A percentile compares a stretch with the other conserved stretches of the same genome.
These are phyloP conservation scores for Zymoseptoria ardabiliae DNA, from an alignment of 2,329 filamentous ascomycete species.

Conservation along the genomic window DNA sequence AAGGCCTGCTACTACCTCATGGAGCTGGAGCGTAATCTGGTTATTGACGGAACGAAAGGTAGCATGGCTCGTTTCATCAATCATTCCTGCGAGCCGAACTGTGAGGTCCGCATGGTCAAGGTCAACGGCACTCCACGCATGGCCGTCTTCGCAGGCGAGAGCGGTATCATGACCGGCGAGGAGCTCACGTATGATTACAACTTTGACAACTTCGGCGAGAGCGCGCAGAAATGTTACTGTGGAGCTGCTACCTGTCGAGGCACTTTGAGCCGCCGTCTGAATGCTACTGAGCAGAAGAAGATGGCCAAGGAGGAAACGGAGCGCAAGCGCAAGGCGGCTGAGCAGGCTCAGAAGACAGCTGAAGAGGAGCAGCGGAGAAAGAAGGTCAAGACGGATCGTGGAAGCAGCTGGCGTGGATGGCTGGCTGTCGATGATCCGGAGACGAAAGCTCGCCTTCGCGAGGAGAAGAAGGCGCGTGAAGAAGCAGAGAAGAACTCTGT, in stretches of 20 bases:
- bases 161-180: constrained; percentile 86
- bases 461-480: constrained; percentile 23
- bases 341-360: constrained; percentile 21
- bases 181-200: constrained; percentile 93
- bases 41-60: constrained; percentile 92
- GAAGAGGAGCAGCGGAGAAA: constrained; percentile 26
- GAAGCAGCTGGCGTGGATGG: constrained; percentile 27
- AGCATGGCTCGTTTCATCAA: constrained; percentile 98
- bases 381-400: constrained; percentile 20
- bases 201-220: constrained; percentile 45
- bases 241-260: constrained; percentile 55
- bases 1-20: constrained; percentile 98
- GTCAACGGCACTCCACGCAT: constrained; percentile 90
- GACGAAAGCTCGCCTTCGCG: constrained; percentile 21
- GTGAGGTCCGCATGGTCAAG: constrained; percentile 76
- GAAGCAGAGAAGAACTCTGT: constrained; percentile 24
- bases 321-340: constrained; percentile 19
- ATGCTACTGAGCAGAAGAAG: constrained; percentile 26
- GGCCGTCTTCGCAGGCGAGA: constrained; percentile 88
- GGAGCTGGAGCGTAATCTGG: constrained; percentile 97
- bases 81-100: constrained; percentile 94
- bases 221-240: constrained; percentile 52
- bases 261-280: constrained; percentile 39
- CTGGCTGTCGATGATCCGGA: constrained; percentile 25
- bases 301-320: constrained; percentile 22